Conservation (phyloP, 108 stramenopile genomes). For the Skeletonema potamos region DNA sequence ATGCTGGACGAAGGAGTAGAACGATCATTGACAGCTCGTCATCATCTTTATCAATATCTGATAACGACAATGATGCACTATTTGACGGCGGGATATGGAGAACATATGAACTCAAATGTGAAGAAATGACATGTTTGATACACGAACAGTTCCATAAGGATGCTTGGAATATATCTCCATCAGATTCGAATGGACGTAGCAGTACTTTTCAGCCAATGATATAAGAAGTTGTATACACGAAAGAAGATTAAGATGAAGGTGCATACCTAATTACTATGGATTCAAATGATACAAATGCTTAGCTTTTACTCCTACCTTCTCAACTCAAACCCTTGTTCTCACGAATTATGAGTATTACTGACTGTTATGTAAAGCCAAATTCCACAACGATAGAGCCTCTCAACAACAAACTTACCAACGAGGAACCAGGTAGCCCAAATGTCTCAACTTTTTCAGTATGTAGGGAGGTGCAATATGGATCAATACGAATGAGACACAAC, state of each 20-base stretch:
- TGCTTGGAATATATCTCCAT: slow-evolving; percentile 50
- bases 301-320: too few species aligned
- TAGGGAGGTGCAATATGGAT: too few species aligned
- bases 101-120: slow-evolving; percentile 45
- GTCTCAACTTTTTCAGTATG: too few species aligned
- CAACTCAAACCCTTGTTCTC: too few species aligned
- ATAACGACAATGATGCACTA: background rate
- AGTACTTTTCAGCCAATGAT: background rate
- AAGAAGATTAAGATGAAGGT: too few species aligned
- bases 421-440: too few species aligned
- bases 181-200: background rate
- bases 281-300: too few species aligned
- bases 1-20: slow-evolving; percentile 54
- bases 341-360: too few species aligned
- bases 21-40: background rate
- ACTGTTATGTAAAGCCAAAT: too few species aligned
- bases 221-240: background rate
- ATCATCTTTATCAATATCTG: background rate
- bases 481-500: background rate
- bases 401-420: too few species aligned
- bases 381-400: too few species aligned
- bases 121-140: slow-evolving; percentile 57
- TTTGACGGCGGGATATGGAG: slow-evolving; percentile 51
- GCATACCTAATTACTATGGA: too few species aligned
- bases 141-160: slow-evolving; percentile 56